Base-by-base conservation (phyloP, 768 basidiomycete genomes). In the Tricholoma saponaceum region DNA sequence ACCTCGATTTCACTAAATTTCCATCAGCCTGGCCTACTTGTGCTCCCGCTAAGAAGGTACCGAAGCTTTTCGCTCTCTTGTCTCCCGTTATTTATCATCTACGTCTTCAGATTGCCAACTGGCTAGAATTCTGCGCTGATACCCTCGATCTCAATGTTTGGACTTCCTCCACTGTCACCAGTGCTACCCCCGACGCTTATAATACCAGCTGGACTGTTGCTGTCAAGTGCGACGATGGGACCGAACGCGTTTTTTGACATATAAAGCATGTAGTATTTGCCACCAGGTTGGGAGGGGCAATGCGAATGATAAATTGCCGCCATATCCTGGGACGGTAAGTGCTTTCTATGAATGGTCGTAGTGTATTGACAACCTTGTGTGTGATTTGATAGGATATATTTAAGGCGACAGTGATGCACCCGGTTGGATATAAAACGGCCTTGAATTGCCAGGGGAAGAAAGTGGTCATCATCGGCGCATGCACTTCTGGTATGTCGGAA, bases 401-500 rank as follows among this genome's bases (percentile, higher is more conserved):
- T 75, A 79, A 79, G 61, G 87, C 87, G 4, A 66, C 75, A 44
- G 60, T 76, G 1, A 44, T 80, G 1, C 88, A 89, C 65, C 84
- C 86, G 0, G 72, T 73, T 1, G 59, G 76, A 18, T 82, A 83
- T 67, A 79, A 74, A 20, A 71, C 72, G 5, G 82, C 82, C 0
- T 60, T 69, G 1, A 79, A 79, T 30, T 79, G 81, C 60, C 57
- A 70, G 5, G 85, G 85, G 6, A 87, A 88, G 73, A 86, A 83
- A 62, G 85, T 81, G 5, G 74, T 88, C 1, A 74, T 89, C n/a
- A 73, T 90, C 3, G 87, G 88, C 14, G 80, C 86, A n/a, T 83
- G 83, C 43, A 86, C 81, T 53, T 84, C 83, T 26, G 79, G 80
- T 76, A 43, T 30, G 28, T 8, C 8, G 8, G 8, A 28, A 28